Evolutionary conservation across 345 rosid genomes (phyloP).

Genomic region (Carallia pectinifolia): DNA sequence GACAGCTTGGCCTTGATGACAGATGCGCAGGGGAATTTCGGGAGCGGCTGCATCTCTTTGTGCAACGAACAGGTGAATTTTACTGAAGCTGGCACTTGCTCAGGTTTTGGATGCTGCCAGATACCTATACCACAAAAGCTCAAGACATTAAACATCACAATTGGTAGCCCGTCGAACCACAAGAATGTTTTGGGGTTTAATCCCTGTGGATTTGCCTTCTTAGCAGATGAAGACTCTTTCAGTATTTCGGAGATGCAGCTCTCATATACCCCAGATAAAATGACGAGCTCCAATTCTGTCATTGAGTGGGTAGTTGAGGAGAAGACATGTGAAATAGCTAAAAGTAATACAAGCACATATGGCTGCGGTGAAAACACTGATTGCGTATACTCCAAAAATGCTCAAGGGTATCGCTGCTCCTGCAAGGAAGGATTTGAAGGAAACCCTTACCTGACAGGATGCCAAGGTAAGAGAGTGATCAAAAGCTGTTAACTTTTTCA

Average conservation of each 20-base stretch:
- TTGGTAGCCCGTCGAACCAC: neutral
- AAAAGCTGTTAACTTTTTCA: neutral
- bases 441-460: constrained; percentile 18
- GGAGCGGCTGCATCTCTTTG: constrained; percentile 13
- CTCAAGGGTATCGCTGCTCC: constrained; percentile 7
- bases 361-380: constrained; percentile 11
- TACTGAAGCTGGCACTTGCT: constrained; percentile 3
- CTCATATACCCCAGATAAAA: neutral
- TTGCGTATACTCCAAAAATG: constrained; percentile 1
- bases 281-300: neutral
- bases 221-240: constrained; percentile 10
- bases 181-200: constrained; percentile 1
- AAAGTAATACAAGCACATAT: neutral
- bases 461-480: constrained; percentile 15
- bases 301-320: constrained; percentile 17
- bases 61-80: neutral
- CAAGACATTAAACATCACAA: neutral
- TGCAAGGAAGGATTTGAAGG: constrained; percentile 18
- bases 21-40: neutral
- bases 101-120: constrained; percentile 33
- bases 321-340: neutral
- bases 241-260: neutral
- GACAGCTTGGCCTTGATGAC: neutral
- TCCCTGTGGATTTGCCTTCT: constrained; percentile 15
- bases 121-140: constrained; percentile 13